Percentiles rank a stretch among this genome's conserved stretches.
phyloP scores from a whole-genome alignment of 257 asterid species.

The Primulina huaijiensis region DNA sequence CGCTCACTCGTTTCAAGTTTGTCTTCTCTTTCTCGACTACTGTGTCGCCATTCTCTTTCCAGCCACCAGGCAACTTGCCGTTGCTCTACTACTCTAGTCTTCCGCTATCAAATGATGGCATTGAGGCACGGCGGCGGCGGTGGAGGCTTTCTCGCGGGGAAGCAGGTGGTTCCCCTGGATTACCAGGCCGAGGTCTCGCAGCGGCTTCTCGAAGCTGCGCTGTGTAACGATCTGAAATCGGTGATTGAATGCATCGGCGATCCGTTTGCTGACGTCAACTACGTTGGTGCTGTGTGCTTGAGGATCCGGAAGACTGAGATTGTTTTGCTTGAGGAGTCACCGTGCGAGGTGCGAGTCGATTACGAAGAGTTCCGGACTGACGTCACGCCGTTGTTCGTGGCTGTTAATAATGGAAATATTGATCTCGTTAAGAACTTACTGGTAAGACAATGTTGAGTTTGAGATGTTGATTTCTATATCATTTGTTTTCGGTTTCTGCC shows the following conservation, averaged over 20 bases:
- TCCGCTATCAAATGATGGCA: slow-evolving; percentile 35
- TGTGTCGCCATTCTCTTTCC: slow-evolving; percentile 23
- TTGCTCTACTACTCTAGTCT: slow-evolving; percentile 15
- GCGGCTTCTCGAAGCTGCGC: slow-evolving; percentile 63
- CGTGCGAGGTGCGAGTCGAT: slow-evolving; percentile 45
- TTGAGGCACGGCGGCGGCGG: slow-evolving; percentile 46
- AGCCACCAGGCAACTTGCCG: slow-evolving; percentile 17
- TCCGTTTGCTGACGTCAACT: slow-evolving; percentile 73
- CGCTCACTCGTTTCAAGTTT: slow-evolving; percentile 55
- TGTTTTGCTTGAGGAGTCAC: slow-evolving; percentile 48
- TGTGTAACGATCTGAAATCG: slow-evolving; percentile 48
- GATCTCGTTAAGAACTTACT: slow-evolving; percentile 54
- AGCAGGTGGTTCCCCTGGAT: slow-evolving; percentile 73
- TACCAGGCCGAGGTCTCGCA: slow-evolving; percentile 68
- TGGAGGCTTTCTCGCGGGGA: slow-evolving; percentile 47
- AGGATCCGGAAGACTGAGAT: slow-evolving; percentile 57
- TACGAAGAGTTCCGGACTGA: slow-evolving; percentile 69
- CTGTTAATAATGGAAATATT: slow-evolving; percentile 54
- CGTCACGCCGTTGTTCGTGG: slow-evolving; percentile 65
- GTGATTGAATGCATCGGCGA: slow-evolving; percentile 53
- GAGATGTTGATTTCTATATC: background rate
- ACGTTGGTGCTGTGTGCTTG: slow-evolving; percentile 58
- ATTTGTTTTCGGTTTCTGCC: background rate
- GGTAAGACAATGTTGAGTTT: slow-evolving; percentile 36
- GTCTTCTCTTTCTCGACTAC: background rate